A percentile compares a stretch with the other conserved stretches of the same genome.
These are phyloP conservation scores for Aegilops tauschii DNA, from an alignment of 176 grass and related monocot genomes.

Conservation along the genomic window DNA sequence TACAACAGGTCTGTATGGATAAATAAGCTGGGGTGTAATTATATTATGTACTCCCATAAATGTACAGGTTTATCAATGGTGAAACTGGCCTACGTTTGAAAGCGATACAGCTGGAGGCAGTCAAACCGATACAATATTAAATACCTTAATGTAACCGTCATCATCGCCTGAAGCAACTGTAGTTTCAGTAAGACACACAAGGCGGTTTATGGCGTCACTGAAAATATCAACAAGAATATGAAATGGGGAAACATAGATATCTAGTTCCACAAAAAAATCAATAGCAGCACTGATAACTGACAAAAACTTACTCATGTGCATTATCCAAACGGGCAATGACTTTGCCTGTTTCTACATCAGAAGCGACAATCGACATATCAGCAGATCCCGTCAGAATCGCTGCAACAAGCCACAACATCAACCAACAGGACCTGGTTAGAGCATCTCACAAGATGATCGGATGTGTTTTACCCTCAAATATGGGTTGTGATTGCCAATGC, in stretches of 20 bases:
- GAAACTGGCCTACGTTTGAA: background rate
- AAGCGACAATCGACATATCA: constrained; percentile 74
- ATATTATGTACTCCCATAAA: background rate
- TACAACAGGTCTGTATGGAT: background rate
- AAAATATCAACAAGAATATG: constrained; percentile 25
- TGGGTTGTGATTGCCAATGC: background rate
- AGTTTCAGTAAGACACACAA: constrained; percentile 86
- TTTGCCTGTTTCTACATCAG: constrained; percentile 75
- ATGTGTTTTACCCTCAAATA: background rate
- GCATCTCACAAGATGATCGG: background rate
- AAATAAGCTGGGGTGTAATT: background rate
- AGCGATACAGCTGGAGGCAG: background rate
- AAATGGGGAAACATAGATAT: background rate
- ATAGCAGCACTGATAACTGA: background rate
- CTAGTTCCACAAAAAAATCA: constrained; percentile 17
- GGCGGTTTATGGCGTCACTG: constrained; percentile 71
- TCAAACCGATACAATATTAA: background rate
- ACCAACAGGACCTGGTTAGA: background rate
- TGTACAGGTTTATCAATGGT: background rate
- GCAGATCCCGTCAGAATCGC: constrained; percentile 79
- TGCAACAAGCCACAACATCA: constrained; percentile 32
- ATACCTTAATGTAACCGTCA: constrained; percentile 94
- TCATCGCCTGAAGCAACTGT: constrained; percentile 85
- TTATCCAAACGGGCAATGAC: constrained; percentile 64
- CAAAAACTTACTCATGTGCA: constrained; percentile 60